These are phyloP conservation scores for Chlorella variabilis DNA, from an alignment of 163 green algal species.

Conservation along the genomic window DNA sequence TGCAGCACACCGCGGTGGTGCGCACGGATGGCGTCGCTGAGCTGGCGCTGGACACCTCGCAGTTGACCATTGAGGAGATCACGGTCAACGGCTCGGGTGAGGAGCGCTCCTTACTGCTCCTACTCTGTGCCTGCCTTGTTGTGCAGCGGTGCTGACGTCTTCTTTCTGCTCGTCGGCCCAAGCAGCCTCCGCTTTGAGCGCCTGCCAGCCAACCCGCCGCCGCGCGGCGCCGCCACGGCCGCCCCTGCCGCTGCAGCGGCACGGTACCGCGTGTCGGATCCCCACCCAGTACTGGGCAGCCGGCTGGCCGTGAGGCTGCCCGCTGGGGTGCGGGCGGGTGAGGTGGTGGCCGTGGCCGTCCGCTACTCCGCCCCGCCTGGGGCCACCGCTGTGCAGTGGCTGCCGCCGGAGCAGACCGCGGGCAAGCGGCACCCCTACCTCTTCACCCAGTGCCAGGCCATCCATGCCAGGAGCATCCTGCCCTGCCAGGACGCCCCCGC, in stretches of 20 bases:
- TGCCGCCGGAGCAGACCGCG: constrained; percentile 80
- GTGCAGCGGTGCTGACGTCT: no score
- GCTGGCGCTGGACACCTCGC: constrained; percentile 73
- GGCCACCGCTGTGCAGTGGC: constrained; percentile 61
- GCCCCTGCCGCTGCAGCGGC: constrained; percentile 9
- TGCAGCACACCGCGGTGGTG: constrained; percentile 22
- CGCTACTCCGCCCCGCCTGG: constrained; percentile 59
- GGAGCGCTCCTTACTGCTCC: no score
- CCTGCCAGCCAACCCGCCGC: neutral
- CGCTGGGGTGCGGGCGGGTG: constrained; percentile 23
- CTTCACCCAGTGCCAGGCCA: constrained; percentile 95
- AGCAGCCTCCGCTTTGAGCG: no score
- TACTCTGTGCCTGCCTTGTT: no score
- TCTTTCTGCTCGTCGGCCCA: no score
- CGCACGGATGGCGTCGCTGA: constrained; percentile 14
- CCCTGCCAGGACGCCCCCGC: constrained; percentile 92
- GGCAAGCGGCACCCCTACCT: constrained; percentile 89
- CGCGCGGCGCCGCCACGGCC: no score
- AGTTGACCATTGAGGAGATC: constrained; percentile 56
- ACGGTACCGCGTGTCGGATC: neutral
- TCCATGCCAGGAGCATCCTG: constrained; percentile 87
- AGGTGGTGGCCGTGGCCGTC: constrained; percentile 18
- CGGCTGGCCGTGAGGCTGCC: constrained; percentile 65
- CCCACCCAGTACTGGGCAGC: constrained; percentile 58
- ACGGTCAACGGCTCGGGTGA: constrained; percentile 27